Evolutionary conservation across 805 yeast species (phyloP).

Genomic region (Starmera dryadoides): DNA sequence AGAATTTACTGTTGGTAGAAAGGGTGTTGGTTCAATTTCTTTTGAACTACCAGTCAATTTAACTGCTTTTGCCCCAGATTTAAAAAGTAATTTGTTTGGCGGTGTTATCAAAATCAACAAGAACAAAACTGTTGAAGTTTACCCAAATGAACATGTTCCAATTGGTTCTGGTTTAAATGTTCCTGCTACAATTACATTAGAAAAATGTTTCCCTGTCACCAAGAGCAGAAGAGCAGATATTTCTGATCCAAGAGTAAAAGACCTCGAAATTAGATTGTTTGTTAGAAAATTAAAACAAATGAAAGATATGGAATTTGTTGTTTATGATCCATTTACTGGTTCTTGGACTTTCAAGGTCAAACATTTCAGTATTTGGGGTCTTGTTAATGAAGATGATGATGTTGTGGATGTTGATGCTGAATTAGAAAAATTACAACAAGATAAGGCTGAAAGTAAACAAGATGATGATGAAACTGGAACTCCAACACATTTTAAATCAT

Average conservation of each 20-base stretch:
- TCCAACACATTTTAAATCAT: background rate
- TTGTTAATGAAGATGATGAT: constrained; percentile 59
- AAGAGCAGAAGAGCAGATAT: constrained; percentile 12
- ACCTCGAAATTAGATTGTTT: constrained; percentile 37
- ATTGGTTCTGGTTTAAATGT: constrained; percentile 67
- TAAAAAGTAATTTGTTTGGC: constrained; percentile 29
- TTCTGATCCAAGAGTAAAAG: constrained; percentile 22
- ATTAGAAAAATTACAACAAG: constrained; percentile 16
- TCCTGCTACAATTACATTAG: constrained; percentile 67
- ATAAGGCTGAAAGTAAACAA: constrained; percentile 1
- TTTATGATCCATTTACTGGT: constrained; percentile 70
- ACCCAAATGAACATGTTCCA: constrained; percentile 58
- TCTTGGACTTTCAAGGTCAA: constrained; percentile 77
- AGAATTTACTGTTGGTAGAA: constrained; percentile 62
- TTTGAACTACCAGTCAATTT: constrained; percentile 66
- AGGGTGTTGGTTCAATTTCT: constrained; percentile 60
- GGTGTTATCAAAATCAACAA: constrained; percentile 38
- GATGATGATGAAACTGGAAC: constrained; percentile 2
- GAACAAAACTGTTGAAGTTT: constrained; percentile 49
- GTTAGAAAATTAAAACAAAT: constrained; percentile 43
- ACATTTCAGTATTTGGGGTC: constrained; percentile 94
- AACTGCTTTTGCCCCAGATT: constrained; percentile 37
- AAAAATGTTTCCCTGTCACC: constrained; percentile 45
- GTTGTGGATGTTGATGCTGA: constrained; percentile 44
- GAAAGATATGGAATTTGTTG: constrained; percentile 71